A percentile compares a stretch with the other conserved stretches of the same genome.
Conservation (phyloP, 352 stramenopile species). For the Phytophthora tentaculata region DNA sequence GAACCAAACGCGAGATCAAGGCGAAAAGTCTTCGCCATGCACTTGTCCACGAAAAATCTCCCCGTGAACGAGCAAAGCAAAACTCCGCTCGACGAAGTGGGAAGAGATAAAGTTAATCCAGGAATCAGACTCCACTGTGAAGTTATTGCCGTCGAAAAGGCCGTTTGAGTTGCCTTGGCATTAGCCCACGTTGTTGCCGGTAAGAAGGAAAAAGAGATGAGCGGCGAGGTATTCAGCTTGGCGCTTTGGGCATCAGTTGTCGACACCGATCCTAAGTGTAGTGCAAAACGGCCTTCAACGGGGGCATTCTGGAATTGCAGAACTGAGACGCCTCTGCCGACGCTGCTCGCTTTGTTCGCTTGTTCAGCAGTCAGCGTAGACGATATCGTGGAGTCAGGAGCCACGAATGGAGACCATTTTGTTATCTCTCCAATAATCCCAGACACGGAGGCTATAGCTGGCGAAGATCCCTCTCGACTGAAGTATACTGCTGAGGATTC, state of each 20-base stretch:
- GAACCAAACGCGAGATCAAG: slow-evolving; percentile 52
- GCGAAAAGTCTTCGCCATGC: slow-evolving; percentile 48
- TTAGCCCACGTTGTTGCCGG: slow-evolving; percentile 32
- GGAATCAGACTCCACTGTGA: slow-evolving; percentile 40
- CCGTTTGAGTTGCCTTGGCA: slow-evolving; percentile 35
- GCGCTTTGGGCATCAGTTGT: slow-evolving; percentile 41
- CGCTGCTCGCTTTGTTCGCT: slow-evolving; percentile 39
- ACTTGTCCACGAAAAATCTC: slow-evolving; percentile 61
- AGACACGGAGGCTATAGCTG: slow-evolving; percentile 28
- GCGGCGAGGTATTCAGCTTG: slow-evolving; percentile 54
- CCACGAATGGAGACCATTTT: slow-evolving; percentile 44
- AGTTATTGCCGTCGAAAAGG: slow-evolving; percentile 31
- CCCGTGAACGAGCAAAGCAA: slow-evolving; percentile 55
- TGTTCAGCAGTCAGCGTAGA: slow-evolving; percentile 43
- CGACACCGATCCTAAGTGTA: slow-evolving; percentile 41
- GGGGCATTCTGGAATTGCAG: slow-evolving; percentile 49
- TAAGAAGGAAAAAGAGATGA: slow-evolving; percentile 48
- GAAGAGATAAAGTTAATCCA: slow-evolving; percentile 33
- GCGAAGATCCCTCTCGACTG: slow-evolving; percentile 40
- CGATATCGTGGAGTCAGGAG: slow-evolving; percentile 37
- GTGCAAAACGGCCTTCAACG: slow-evolving; percentile 45
- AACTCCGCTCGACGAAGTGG: slow-evolving; percentile 37
- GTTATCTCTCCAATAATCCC: slow-evolving; percentile 41
- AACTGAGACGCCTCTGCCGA: slow-evolving; percentile 49
- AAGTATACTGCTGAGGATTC: slow-evolving; percentile 61